These are phyloP conservation scores for Afroboletus lepidellus DNA, from an alignment of 1,284 basidiomycete genomes.

Conservation along the genomic window DNA sequence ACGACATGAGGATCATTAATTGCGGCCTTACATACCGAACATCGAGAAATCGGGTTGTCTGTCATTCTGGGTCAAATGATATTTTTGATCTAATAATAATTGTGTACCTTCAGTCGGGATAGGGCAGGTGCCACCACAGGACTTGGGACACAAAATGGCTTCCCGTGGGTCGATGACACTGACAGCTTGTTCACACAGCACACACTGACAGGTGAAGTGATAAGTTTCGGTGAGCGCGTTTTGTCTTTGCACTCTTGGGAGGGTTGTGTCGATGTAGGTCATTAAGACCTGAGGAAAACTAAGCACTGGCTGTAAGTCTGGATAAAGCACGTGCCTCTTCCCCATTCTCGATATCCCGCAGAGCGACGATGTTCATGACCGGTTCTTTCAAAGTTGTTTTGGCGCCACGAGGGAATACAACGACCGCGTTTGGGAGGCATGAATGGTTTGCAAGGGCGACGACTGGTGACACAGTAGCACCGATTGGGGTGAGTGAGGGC, in stretches of 20 bases:
- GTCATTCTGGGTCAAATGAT: conserved; percentile 2
- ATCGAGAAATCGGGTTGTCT: conserved; percentile 52
- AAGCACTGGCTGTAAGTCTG: conserved; percentile 2
- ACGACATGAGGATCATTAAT: conserved; percentile 53
- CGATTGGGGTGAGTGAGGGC: conserved; percentile 74
- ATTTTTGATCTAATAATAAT: conserved; percentile 11
- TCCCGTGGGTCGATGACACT: conserved; percentile 63
- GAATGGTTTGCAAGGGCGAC: conserved; percentile 89
- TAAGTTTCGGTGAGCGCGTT: conserved; percentile 70
- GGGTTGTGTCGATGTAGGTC: conserved; percentile 83
- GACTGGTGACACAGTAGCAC: conserved; percentile 75
- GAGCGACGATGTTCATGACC: conserved; percentile 68
- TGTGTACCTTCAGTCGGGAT: conserved; percentile 55
- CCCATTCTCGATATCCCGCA: conserved; percentile 58
- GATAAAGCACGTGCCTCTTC: conserved; percentile 59
- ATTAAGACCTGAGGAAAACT: conserved; percentile 50
- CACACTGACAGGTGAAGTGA: conserved; percentile 76
- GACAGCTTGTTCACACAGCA: conserved; percentile 45
- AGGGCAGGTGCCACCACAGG: conserved; percentile 60
- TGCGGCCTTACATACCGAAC: conserved; percentile 54
- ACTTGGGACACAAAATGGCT: conserved; percentile 63
- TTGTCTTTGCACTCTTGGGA: conserved; percentile 59
- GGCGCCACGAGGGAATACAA: conserved; percentile 76
- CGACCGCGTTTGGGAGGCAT: conserved; percentile 85
- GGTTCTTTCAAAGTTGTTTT: conserved; percentile 47